Evolutionary conservation across 768 basidiomycete genomes (phyloP).

Genomic region (Amanita inopinata): DNA sequence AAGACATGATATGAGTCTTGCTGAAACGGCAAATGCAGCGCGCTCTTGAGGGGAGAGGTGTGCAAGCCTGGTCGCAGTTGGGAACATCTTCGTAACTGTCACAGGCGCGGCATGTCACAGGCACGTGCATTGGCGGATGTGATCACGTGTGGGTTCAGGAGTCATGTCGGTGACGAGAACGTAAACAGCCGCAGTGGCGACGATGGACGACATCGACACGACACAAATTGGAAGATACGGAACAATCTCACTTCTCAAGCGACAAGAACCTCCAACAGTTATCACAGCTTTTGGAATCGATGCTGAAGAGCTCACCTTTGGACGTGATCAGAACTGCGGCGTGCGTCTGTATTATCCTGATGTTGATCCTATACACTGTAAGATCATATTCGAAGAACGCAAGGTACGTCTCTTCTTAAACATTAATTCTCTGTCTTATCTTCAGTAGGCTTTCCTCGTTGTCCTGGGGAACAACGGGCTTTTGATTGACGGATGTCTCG

Average conservation of each 20-base stretch:
- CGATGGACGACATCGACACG: constrained; percentile 4
- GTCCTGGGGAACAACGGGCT: constrained; percentile 52
- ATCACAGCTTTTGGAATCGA: constrained; percentile 70
- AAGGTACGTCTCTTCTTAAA: constrained; percentile 30
- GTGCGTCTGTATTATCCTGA: constrained; percentile 62
- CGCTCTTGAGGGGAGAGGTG: constrained; percentile 26
- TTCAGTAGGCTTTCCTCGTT: constrained; percentile 51
- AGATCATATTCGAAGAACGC: constrained; percentile 54
- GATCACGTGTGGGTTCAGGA: not conserved
- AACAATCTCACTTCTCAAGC: constrained; percentile 54
- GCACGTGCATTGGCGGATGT: not conserved
- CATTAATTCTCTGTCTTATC: not conserved
- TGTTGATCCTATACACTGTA: constrained; percentile 56
- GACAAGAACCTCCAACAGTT: constrained; percentile 30
- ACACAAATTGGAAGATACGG: constrained; percentile 54
- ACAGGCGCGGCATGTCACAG: constrained; percentile 5
- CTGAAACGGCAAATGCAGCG: constrained; percentile 37
- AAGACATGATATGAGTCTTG: constrained; percentile 46
- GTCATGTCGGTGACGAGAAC: not conserved
- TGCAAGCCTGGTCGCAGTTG: constrained; percentile 18
- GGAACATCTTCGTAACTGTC: constrained; percentile 17
- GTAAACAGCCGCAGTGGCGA: not conserved
- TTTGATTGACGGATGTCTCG: constrained; percentile 50
- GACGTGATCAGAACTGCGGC: constrained; percentile 52
- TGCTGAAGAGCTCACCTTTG: constrained; percentile 56